Conservation (phyloP, 2,329 filamentous ascomycete genomes). For the Aspergillus sp. region DNA sequence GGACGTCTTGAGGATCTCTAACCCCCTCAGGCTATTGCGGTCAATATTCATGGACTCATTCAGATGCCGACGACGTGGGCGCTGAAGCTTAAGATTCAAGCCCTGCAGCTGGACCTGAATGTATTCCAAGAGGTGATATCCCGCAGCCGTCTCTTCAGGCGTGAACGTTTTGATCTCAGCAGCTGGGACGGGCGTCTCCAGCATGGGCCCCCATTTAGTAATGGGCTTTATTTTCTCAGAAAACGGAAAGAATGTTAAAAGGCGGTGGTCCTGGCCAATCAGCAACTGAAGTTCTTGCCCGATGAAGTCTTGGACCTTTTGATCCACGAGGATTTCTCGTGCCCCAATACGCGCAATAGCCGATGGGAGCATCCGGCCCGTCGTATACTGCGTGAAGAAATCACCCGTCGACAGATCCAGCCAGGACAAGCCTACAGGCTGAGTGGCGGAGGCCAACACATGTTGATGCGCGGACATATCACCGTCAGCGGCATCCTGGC, state of each 20-base stretch:
- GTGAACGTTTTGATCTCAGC: conserved; percentile 53
- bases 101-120: conserved; percentile 71
- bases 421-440: conserved; percentile 74
- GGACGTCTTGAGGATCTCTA: conserved; percentile 83
- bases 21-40: conserved; percentile 76
- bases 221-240: conserved; percentile 41
- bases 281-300: conserved; percentile 57
- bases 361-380: conserved; percentile 64
- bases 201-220: conserved; percentile 63
- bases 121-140: conserved; percentile 74
- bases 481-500: conserved; percentile 7
- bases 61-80: conserved; percentile 65
- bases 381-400: conserved; percentile 76
- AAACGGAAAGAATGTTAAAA: conserved; percentile 62
- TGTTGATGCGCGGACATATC: conserved; percentile 19
- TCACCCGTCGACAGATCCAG: conserved; percentile 90
- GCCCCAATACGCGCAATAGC: conserved; percentile 75
- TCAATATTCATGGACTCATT: conserved; percentile 83
- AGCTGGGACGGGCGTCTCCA: conserved; percentile 62
- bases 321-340: conserved; percentile 72
- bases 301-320: conserved; percentile 50
- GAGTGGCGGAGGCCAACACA: conserved; percentile 23
- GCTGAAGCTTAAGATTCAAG: conserved; percentile 70
- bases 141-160: conserved; percentile 62
- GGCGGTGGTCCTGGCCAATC: conserved; percentile 65